These are phyloP conservation scores for Datisca glomerata DNA, from an alignment of 306 rosid genomes.

Conservation along the genomic window DNA sequence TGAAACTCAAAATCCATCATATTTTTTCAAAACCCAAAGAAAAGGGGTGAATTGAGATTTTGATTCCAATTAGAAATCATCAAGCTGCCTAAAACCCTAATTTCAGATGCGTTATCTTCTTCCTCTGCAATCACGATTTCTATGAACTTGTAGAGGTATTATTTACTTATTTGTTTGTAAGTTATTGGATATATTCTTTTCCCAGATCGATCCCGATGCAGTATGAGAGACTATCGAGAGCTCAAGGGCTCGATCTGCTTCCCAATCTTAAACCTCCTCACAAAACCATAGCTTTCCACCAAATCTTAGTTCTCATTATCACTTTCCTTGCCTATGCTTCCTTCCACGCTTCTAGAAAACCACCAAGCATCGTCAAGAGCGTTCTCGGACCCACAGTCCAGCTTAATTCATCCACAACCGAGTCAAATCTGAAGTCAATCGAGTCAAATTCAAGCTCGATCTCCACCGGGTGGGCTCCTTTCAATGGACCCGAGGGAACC, in stretches of 20 bases:
- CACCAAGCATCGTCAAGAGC: constrained; percentile 91
- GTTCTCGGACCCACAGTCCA: constrained; percentile 57
- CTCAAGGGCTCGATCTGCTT: constrained; percentile 51
- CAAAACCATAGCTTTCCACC: constrained; percentile 58
- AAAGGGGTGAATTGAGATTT: too few species aligned
- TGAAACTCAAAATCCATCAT: too few species aligned
- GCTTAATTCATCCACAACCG: constrained; percentile 27
- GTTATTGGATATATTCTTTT: constrained; percentile 5
- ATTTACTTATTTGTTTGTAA: too few species aligned
- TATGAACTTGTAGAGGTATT: too few species aligned
- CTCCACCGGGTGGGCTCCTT: constrained; percentile 73
- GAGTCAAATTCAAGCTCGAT: constrained; percentile 11
- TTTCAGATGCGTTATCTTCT: too few species aligned
- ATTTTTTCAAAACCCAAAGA: too few species aligned
- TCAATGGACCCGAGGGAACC: constrained; percentile 56
- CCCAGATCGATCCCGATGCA: constrained; percentile 24
- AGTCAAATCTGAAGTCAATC: constrained; percentile 20
- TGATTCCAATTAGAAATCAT: too few species aligned
- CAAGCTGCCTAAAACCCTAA: too few species aligned
- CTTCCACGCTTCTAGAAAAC: constrained; percentile 83
- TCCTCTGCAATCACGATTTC: too few species aligned
- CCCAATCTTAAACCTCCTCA: constrained; percentile 63
- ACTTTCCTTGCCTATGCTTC: constrained; percentile 77
- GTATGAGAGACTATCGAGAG: constrained; percentile 23
- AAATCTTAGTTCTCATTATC: constrained; percentile 38